Evolutionary conservation across 2,329 filamentous ascomycete species (phyloP), one percentile per base, ranked within the genome.

Genomic region (Beauveria asiatica): DNA sequence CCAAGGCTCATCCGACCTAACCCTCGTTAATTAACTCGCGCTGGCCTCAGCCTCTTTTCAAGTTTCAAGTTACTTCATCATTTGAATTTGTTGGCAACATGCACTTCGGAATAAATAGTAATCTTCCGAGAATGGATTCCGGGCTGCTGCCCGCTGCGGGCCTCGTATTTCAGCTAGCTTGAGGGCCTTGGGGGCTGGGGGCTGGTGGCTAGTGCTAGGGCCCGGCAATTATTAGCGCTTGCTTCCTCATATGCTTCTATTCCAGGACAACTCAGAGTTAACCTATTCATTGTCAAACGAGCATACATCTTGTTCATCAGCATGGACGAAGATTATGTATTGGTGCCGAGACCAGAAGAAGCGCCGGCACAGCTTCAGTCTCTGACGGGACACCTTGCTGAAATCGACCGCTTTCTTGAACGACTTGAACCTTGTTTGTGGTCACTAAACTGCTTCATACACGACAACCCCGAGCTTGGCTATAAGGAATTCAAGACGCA

Each of bases 401-500:
- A 80, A 52, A 76, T 70, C 11, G 63, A 64, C 23, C 37, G 60
- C 10, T 61, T 66, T 16, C 55, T 70, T 27, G 46, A 66, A 17
- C 54, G 52, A 19, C 60, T 64, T 17, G 52, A 53, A 23, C 60
- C 64, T n/a, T 61, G 61, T 0, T 66, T 77, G 1, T 73, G 74
- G 65, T 62, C 67, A 5, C 66, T 78, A 42, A 76, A 73, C 62
- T 70, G 72, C 8, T 68, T 70, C 44, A 74, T 79, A 17, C 76
- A 78, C 65, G 71, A 74, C 44, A 70, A 78, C 51, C 76, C 76
- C 0, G 76, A 79, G 63, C 67, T 76, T 3, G 73, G 70, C 8
- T 78, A 73, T 60, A 66, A 75, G 45, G 76, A 79, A 61, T 66
- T 69, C 57, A 74, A 73, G 33, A 74, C 77, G 0, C 76, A 79